Evolutionary conservation across 1,139 yeast species (phyloP).

Genomic region (Zygosaccharomyces sapae): DNA sequence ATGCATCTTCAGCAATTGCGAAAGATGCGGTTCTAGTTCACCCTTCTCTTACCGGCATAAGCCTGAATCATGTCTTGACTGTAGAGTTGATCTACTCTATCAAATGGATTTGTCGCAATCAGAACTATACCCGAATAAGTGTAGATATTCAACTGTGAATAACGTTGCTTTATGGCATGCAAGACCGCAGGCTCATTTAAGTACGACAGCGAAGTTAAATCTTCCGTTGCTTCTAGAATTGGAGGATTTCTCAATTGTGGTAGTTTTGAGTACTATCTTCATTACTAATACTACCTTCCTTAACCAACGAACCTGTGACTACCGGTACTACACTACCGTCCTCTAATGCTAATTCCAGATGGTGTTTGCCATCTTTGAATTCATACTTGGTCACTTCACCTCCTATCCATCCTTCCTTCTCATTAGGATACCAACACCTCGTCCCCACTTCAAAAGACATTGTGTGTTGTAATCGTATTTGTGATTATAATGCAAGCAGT

Average conservation of each 20-base stretch:
- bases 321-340: conserved; percentile 54
- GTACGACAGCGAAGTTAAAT: conserved; percentile 84
- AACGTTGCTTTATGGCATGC: conserved; percentile 87
- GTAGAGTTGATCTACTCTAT: conserved; percentile 82
- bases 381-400: conserved; percentile 64
- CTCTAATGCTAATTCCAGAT: conserved; percentile 60
- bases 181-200: conserved; percentile 94
- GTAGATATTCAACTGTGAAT: conserved; percentile 82
- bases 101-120: conserved; percentile 95
- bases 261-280: conserved; percentile 32
- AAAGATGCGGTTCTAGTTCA: conserved; percentile 92
- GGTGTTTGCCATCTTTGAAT: conserved; percentile 50
- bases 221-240: conserved; percentile 76
- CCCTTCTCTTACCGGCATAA: conserved; percentile 87
- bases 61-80: conserved; percentile 90
- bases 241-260: conserved; percentile 94
- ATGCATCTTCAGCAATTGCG: conserved; percentile 98
- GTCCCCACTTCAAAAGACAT: conserved; percentile 38
- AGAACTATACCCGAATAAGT: conserved; percentile 96
- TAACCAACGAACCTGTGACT: conserved; percentile 46
- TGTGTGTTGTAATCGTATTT: conserved; percentile 1
- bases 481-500: background rate
- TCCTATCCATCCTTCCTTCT: conserved; percentile 85
- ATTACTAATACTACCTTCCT: conserved; percentile 17
- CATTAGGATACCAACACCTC: conserved; percentile 95